Evolutionary conservation across 148 eudicot species (phyloP).

Genomic region (Rhododendron griersonianum): DNA sequence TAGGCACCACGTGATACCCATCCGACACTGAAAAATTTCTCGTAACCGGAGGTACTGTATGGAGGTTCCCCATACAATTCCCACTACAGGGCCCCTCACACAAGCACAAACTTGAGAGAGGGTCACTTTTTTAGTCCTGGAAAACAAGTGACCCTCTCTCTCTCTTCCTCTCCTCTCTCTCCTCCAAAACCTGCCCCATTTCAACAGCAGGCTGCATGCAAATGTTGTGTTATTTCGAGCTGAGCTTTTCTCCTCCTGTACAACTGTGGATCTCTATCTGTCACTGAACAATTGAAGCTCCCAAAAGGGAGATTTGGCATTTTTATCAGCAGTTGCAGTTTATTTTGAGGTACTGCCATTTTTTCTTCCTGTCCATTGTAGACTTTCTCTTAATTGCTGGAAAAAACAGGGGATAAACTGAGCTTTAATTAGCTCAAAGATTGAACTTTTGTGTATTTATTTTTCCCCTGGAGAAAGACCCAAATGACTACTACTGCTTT

Average conservation of each 20-base stretch:
- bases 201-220: background rate
- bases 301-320: background rate
- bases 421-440: background rate
- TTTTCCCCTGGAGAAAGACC: background rate
- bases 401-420: background rate
- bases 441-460: background rate
- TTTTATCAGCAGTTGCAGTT: background rate
- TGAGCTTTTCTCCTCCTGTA: background rate
- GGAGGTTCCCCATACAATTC: background rate
- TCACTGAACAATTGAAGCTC: background rate
- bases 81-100: background rate
- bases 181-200: background rate
- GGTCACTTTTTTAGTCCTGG: background rate
- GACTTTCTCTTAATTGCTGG: background rate
- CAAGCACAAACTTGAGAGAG: background rate
- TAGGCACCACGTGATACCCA: no score
- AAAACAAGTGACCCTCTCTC: background rate
- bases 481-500: background rate
- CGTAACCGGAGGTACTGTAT: background rate
- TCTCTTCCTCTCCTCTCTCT: background rate
- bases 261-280: background rate
- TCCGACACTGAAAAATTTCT: no score
- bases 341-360: background rate
- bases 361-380: background rate
- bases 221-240: background rate